Evolutionary conservation across 2,329 filamentous ascomycete species (phyloP), one percentile per base, ranked within the genome.

Genomic region (Aciculosporium take): DNA sequence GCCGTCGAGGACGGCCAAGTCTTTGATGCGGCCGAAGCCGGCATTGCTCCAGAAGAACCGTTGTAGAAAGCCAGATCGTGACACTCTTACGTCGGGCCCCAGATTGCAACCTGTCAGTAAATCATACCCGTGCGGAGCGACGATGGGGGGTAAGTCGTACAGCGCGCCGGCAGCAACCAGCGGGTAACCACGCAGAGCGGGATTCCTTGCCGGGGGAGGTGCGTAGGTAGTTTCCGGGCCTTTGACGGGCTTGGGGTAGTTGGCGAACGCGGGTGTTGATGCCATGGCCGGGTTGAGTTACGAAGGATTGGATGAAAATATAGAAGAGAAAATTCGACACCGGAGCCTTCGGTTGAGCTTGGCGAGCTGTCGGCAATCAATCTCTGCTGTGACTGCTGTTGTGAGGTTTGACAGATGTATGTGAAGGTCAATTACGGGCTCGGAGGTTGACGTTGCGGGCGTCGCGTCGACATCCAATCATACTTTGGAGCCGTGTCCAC

Each of bases 11-110:
- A 56, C 63, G 1, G 66, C 59, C 10, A 74, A 58, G 36, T 67
- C 56, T 44, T 66, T 68, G 46, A 71, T 53, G 15, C 52, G 55
- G 24, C 63, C 65, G 43, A 79, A 73, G 23, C 70, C 60, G 37
- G 82, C 79, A 63, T 86, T 85, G 37, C 62, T 64, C 79, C 81
- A 93, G 46, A 88, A 68, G 35, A 73, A 60, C 42, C 68, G 71
- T 45, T 83, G 79, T 7, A 89, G 47, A 33, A 72, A 67, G 9
- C 65, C 62, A n/a, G 79, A 62, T 21, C 71, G 73, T 1, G 74
- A 65, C 33, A 87, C 60, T 17, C 79, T 82, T 32, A 27, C 25
- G n/a, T 13, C 8, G 30, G 25, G 29, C 5, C 23, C 6, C n/a
- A 17, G 28, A 18, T 37, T 15, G 37, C 29, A 9, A 39, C 2